Conservation (phyloP, 345 rosid species). For the Rhizophora apiculata region DNA sequence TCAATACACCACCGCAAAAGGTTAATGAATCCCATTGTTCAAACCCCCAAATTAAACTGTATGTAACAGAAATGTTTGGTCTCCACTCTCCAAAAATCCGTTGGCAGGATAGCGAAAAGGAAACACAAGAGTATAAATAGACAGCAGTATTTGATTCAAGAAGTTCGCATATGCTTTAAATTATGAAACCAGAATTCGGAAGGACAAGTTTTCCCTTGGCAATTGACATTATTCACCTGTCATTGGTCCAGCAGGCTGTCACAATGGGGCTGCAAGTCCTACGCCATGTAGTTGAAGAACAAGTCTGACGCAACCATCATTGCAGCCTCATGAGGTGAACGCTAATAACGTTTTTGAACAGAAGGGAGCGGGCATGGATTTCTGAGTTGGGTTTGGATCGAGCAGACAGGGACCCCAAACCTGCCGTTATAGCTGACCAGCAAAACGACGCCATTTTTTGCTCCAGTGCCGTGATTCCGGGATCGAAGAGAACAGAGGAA, state of each 20-base stretch:
- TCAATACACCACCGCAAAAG: neutral
- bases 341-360: slow-evolving; percentile 18
- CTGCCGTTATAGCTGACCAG: slow-evolving; percentile 32
- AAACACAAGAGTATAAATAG: neutral
- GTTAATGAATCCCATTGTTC: too few relatives aligned
- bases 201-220: slow-evolving; percentile 23
- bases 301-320: slow-evolving; percentile 23
- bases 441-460: slow-evolving; percentile 40
- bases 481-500: neutral
- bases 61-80: too few relatives aligned
- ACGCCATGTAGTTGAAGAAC: slow-evolving; percentile 39
- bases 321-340: neutral
- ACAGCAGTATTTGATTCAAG: slow-evolving; percentile 3
- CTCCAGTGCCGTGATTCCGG: neutral
- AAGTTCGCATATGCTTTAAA: slow-evolving; percentile 15
- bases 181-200: slow-evolving; percentile 6
- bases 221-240: slow-evolving; percentile 21
- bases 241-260: slow-evolving; percentile 51
- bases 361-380: slow-evolving; percentile 26
- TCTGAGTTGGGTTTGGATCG: slow-evolving; percentile 24
- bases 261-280: slow-evolving; percentile 89
- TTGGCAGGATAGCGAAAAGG: neutral
- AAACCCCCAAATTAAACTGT: too few relatives aligned
- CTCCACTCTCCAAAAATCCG: neutral
- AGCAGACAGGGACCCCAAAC: slow-evolving; percentile 33